Base-by-base conservation (phyloP, 352 stramenopile species). In the Pythium aristosporum region DNA sequence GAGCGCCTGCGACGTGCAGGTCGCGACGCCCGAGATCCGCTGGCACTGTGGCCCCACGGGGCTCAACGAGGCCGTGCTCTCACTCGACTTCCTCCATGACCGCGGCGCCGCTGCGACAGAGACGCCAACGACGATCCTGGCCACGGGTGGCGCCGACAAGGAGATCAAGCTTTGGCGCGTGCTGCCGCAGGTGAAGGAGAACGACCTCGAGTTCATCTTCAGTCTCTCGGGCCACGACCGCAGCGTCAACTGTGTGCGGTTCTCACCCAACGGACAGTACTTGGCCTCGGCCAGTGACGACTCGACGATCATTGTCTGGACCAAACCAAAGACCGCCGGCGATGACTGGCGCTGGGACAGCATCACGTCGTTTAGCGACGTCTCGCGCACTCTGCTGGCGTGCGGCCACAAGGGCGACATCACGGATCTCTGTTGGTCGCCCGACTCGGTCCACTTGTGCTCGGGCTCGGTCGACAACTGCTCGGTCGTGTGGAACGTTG, bases 391-490 rank as follows among this genome's bases (percentile, higher is more conserved):
- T 30, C 79, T 95, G 52, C 73, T 96, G 28, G 74, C 80, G 7
- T 86, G 85, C 32, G 89, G 85, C 13, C 87, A 94, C 76, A 94
- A 93, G 69, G 87, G 87, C 18, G 91, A 97, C 65, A 96, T 97
- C 71, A 97, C 92, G 25, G 89, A 97, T 72, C 69, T 98, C 13
- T 85, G 87, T 9, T 99, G 96, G 96, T 97, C 84, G 30, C 75
- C 87, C 0, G 89, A 97, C 75, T 98, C 90, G 25, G 76, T 85
- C 44, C 94, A 93, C 55, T 88, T 99, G 34, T 87, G 83, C 49
- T 93, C 95, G 8, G 94, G 88, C 15, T 98, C 88, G 3, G 86
- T 99, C 10, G 96, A 99, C 79, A 97, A 98, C 62, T 88, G 85
- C 41, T 85, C 87, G 11, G 79, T 94, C 13, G 89, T 98, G 46